phyloP scores from a whole-genome alignment of 257 asterid genomes.

The Fraxinus cuspidata region DNA sequence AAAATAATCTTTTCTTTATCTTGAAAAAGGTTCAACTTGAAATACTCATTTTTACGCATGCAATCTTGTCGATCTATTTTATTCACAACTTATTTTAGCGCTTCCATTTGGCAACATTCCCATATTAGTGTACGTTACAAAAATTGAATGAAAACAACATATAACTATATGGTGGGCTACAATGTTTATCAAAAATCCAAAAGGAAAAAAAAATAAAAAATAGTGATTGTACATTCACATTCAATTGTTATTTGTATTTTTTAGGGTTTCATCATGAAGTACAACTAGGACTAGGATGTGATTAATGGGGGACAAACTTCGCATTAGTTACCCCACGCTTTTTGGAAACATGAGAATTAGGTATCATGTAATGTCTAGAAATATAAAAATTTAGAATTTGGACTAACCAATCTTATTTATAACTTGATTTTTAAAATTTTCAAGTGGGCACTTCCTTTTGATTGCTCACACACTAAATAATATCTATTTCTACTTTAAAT shows the following conservation, averaged over 20 bases:
- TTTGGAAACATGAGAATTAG: slow-evolving; percentile 26
- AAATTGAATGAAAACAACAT: slow-evolving; percentile 14
- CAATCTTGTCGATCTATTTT: neutral
- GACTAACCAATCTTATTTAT: neutral
- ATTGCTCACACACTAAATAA: too few relatives aligned
- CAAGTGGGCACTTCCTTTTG: neutral
- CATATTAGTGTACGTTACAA: slow-evolving; percentile 3
- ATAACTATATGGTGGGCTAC: slow-evolving; percentile 26
- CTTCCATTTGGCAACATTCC: slow-evolving; percentile 18
- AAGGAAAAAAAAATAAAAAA: neutral
- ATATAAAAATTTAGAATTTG: neutral
- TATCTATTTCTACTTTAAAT: too few relatives aligned
- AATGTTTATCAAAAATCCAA: slow-evolving; percentile 3
- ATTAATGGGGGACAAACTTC: slow-evolving; percentile 25
- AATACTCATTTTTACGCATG: neutral
- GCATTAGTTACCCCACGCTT: slow-evolving; percentile 19
- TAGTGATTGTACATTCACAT: neutral
- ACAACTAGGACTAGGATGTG: slow-evolving; percentile 17
- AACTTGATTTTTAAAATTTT: neutral
- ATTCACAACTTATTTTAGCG: neutral
- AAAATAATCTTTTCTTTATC: neutral
- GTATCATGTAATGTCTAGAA: slow-evolving; percentile 21
- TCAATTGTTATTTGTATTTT: slow-evolving; percentile 9
- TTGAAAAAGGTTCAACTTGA: neutral
- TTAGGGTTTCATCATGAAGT: slow-evolving; percentile 16